Evolutionary conservation across 495 filamentous ascomycete species (phyloP).

Genomic region (Penicillium simplicissimum): DNA sequence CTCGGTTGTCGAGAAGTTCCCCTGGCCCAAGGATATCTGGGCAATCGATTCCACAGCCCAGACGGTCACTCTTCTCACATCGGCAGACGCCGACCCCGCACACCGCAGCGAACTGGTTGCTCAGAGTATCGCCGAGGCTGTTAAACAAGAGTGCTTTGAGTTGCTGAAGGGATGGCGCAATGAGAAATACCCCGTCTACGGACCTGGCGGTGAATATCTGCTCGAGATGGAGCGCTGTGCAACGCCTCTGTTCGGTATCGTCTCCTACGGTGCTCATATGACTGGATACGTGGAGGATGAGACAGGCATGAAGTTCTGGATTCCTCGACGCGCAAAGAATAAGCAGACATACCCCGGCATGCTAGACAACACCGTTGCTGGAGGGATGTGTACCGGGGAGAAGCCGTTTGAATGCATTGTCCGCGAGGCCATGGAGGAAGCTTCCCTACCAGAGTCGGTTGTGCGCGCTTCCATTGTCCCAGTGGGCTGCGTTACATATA

Average conservation of each 20-base stretch:
- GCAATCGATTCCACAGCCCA: conserved; percentile 47
- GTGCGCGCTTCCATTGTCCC: conserved; percentile 59
- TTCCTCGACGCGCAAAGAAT: conserved; percentile 68
- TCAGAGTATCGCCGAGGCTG: conserved; percentile 62
- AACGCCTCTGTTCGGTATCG: conserved; percentile 77
- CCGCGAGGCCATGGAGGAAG: conserved; percentile 87
- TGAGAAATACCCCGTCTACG: conserved; percentile 85
- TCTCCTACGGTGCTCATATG: conserved; percentile 90
- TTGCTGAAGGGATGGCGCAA: conserved; percentile 82
- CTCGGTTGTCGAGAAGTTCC: conserved; percentile 57
- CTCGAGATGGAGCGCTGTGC: conserved; percentile 80
- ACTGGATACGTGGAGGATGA: conserved; percentile 67
- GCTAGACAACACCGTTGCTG: conserved; percentile 93
- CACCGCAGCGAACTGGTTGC: conserved; percentile 62
- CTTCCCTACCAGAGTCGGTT: conserved; percentile 71
- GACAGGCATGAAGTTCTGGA: conserved; percentile 75
- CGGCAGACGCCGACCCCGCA: conserved; percentile 43
- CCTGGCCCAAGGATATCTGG: conserved; percentile 53
- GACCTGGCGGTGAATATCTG: conserved; percentile 59
- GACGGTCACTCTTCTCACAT: conserved; percentile 48
- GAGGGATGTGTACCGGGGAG: conserved; percentile 81
- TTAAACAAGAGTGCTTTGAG: conserved; percentile 62
- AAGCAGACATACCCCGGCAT: conserved; percentile 87
- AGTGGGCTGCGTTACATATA: conserved; percentile 78
- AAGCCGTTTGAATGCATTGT: conserved; percentile 74